A percentile compares a stretch with the other conserved stretches of the same genome.
phyloP scores from a whole-genome alignment of 352 stramenopile genomes.

The Phytophthora sansomeana region DNA sequence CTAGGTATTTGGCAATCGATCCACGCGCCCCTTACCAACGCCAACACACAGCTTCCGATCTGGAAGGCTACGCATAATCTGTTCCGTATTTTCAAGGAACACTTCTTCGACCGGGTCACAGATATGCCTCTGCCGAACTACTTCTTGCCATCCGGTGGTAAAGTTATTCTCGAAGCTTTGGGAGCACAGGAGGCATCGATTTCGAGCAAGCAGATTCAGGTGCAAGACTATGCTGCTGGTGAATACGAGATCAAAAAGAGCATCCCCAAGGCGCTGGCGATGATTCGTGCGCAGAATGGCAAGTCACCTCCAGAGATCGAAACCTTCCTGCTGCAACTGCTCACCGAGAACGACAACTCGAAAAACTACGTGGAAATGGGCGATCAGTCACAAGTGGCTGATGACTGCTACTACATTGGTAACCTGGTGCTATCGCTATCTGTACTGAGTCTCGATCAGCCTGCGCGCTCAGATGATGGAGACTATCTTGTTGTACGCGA shows the following conservation, averaged over 20 bases:
- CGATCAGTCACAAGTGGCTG: conserved; percentile 83
- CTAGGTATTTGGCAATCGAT: conserved; percentile 89
- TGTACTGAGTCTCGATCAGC: conserved; percentile 67
- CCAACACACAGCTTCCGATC: conserved; percentile 80
- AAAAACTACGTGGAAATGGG: conserved; percentile 92
- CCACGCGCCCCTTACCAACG: conserved; percentile 82
- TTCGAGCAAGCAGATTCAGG: conserved; percentile 86
- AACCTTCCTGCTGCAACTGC: conserved; percentile 77
- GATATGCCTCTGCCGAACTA: conserved; percentile 91
- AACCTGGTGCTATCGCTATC: conserved; percentile 81
- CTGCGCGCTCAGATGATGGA: conserved; percentile 48
- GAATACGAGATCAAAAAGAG: conserved; percentile 92
- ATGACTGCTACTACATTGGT: conserved; percentile 89
- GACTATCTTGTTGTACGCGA: conserved; percentile 70
- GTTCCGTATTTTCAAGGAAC: conserved; percentile 90
- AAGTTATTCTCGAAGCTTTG: conserved; percentile 80
- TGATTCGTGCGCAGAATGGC: conserved; percentile 82
- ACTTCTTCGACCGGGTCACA: conserved; percentile 83
- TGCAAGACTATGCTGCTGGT: conserved; percentile 85
- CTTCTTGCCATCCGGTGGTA: conserved; percentile 84
- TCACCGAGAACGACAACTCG: conserved; percentile 89
- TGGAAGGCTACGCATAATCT: conserved; percentile 91
- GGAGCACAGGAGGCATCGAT: conserved; percentile 84
- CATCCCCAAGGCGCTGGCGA: conserved; percentile 76
- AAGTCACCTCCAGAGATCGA: conserved; percentile 85